These are phyloP conservation scores for Helenozyma baotianmanensis DNA, from an alignment of 805 yeast species.

Conservation along the genomic window DNA sequence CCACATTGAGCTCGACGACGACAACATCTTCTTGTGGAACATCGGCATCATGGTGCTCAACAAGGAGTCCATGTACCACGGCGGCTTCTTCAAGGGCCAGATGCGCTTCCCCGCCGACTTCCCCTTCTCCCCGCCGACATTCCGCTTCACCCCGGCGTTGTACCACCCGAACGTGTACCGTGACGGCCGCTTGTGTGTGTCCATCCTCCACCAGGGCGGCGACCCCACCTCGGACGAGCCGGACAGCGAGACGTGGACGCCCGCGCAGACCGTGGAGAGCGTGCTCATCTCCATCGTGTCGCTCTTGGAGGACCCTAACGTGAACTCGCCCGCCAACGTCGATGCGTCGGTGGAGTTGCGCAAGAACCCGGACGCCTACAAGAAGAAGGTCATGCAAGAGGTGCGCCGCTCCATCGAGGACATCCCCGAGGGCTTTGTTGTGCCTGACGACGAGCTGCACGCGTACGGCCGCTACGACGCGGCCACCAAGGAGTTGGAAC, in stretches of 20 bases:
- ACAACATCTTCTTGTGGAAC: conserved; percentile 64
- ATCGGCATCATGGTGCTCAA: conserved; percentile 89
- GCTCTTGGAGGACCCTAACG: conserved; percentile 88
- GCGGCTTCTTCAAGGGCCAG: conserved; percentile 91
- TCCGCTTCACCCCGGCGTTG: conserved; percentile 87
- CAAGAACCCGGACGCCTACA: conserved; percentile 72
- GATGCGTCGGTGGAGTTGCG: conserved; percentile 93
- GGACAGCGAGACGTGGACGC: conserved; percentile 91
- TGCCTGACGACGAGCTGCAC: conserved; percentile 64
- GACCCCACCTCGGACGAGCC: conserved; percentile 89
- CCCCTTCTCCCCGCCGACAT: conserved; percentile 90
- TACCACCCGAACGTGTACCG: conserved; percentile 94
- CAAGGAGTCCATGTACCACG: conserved; percentile 86
- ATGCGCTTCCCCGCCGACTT: conserved; percentile 90
- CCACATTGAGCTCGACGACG: conserved; percentile 61
- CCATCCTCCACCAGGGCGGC: conserved; percentile 88
- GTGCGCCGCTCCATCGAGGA: conserved; percentile 80
- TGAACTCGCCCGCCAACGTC: conserved; percentile 90
- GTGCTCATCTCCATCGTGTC: conserved; percentile 89
- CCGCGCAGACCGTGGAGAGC: conserved; percentile 87
- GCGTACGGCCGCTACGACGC: conserved; percentile 33
- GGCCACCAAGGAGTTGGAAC: conserved; percentile 38
- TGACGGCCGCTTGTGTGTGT: conserved; percentile 89
- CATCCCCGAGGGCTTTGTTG: conserved; percentile 79
- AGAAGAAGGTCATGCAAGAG: conserved; percentile 69